Base-by-base conservation (phyloP, 2,329 filamentous ascomycete genomes). In the Magnaporthiopsis incrustans region DNA sequence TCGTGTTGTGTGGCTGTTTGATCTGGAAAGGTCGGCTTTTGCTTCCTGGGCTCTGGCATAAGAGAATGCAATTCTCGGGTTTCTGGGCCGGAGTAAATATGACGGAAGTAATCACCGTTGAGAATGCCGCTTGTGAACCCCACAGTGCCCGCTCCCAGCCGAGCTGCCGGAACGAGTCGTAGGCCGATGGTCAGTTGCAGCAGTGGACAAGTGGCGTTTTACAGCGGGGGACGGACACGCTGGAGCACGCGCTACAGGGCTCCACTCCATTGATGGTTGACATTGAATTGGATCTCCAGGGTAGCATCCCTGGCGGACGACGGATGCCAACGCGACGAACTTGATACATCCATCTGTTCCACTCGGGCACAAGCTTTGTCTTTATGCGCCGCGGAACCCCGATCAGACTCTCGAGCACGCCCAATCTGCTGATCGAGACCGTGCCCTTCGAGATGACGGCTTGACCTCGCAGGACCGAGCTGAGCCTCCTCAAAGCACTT, bases 391-490 rank as follows among this genome's bases (percentile, higher is more conserved):
- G 22, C 44, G n/a, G 44, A 53, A 10, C 22, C 18, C 44, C 4
- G 22, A 53, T 11, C 22, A 14, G 22, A 8, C 18, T 25, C 44
- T 53, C 44, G 22, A 25, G 7, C 7, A 7, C 6, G 22, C 44
- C 8, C 22, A n/a, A 53, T 25, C 44, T 25, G n/a, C 4, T 22
- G 44, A n/a, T 10, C 44, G 44, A 53, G 44, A 3, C 44, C 7
- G 5, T 58, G 26, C 57, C 57, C 25, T 56, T 27, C 38, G 35
- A 33, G 53, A 63, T 63, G 61, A 63, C 61, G 57, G 53, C 61
- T 38, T 63, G 53, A 63, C 35, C 61, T 63, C 61, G 61, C 61
- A 33, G 61, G 61, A 63, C 50, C 61, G 61, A 63, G 61, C 38
- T 35, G 53, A 57, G 53, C 35, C 53, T 63, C 61, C 22, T 26